Evolutionary conservation across 192 early-diverging fungal genomes (phyloP).

Genomic region (Coemansia sp.): DNA sequence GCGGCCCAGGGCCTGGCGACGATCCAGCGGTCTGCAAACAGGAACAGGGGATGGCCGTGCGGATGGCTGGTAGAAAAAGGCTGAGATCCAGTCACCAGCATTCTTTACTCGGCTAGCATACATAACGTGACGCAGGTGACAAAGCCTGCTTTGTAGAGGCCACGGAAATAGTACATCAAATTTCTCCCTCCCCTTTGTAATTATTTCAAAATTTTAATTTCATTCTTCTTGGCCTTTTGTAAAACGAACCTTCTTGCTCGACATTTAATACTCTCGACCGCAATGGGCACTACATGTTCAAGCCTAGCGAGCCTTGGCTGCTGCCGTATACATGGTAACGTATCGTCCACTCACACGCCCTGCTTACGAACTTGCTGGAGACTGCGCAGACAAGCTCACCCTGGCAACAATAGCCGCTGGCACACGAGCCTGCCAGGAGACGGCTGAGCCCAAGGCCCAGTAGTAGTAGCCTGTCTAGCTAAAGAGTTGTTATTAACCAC

Average conservation of each 20-base stretch:
- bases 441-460: background rate
- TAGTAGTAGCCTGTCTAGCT: background rate
- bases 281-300: constrained; percentile 45
- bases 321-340: constrained; percentile 33
- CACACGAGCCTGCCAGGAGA: background rate
- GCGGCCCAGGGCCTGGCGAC: background rate
- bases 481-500: background rate
- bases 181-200: background rate
- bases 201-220: background rate
- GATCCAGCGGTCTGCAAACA: background rate
- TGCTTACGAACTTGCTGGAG: background rate
- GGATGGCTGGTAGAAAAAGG: background rate
- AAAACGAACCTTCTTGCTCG: constrained; percentile 7
- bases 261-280: constrained; percentile 5
- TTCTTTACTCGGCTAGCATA: background rate
- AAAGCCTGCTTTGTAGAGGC: background rate
- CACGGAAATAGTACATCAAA: background rate
- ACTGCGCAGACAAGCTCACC: constrained; percentile 4
- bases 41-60: background rate
- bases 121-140: background rate
- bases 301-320: constrained; percentile 28
- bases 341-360: background rate
- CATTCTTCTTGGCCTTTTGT: background rate
- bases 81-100: background rate
- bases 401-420: constrained; percentile 1